phyloP scores from a whole-genome alignment of 257 asterid species.

The Striga asiatica region DNA sequence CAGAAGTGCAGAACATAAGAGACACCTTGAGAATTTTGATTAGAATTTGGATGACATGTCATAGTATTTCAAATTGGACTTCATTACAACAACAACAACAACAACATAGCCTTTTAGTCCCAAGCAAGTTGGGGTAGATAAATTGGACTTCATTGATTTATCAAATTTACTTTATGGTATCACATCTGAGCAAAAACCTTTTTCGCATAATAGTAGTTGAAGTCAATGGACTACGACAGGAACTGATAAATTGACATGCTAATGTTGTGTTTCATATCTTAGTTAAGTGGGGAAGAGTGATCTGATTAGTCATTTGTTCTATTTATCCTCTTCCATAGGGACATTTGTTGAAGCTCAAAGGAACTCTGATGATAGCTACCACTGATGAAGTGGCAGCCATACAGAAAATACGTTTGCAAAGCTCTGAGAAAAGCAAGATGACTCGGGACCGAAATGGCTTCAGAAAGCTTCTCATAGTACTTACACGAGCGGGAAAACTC shows the following conservation, averaged over 20 bases:
- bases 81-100: too few species aligned
- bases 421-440: constrained; percentile 88
- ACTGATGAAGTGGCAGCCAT: constrained; percentile 86
- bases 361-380: constrained; percentile 84
- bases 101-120: too few species aligned
- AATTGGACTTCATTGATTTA: neutral
- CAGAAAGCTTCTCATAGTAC: constrained; percentile 73
- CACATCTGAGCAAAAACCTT: too few species aligned
- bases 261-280: constrained; percentile 8
- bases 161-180: neutral
- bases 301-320: constrained; percentile 15
- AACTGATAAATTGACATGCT: neutral
- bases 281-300: constrained; percentile 6
- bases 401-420: constrained; percentile 66
- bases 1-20: neutral
- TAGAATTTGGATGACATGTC: constrained; percentile 1
- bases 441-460: constrained; percentile 85
- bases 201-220: neutral
- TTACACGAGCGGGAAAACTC: constrained; percentile 81
- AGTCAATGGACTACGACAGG: neutral
- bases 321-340: constrained; percentile 42
- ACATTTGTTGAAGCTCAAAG: constrained; percentile 85
- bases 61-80: neutral
- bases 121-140: too few species aligned
- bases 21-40: neutral